phyloP scores from a whole-genome alignment of 306 rosid genomes.

The Medicago arabica region DNA sequence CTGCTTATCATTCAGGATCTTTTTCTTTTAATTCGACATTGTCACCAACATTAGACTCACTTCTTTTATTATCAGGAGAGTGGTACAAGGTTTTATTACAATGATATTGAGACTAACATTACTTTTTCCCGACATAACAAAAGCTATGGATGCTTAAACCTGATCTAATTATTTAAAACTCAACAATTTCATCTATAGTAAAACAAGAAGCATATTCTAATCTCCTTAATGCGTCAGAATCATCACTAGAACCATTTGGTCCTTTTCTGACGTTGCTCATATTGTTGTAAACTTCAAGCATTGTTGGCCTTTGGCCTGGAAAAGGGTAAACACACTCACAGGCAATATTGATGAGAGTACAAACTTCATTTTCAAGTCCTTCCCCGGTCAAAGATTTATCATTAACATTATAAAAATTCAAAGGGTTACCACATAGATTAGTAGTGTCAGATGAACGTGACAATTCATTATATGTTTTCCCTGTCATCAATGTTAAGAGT shows the following conservation, averaged over 20 bases:
- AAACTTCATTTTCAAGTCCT: constrained; percentile 42
- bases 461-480: constrained; percentile 20
- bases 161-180: neutral
- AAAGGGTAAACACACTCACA: constrained; percentile 43
- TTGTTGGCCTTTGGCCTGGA: constrained; percentile 43
- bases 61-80: too few relatives aligned
- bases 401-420: constrained; percentile 21
- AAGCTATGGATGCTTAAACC: neutral
- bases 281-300: constrained; percentile 46
- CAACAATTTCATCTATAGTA: neutral
- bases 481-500: constrained; percentile 44
- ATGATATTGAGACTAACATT: too few relatives aligned
- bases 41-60: too few relatives aligned
- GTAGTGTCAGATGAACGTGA: neutral
- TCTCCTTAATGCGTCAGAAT: neutral
- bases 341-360: constrained; percentile 36
- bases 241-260: neutral
- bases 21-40: too few relatives aligned
- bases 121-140: too few relatives aligned
- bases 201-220: neutral
- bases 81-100: too few relatives aligned
- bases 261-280: constrained; percentile 14
- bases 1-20: too few relatives aligned
- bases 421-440: neutral
- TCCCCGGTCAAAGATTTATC: constrained; percentile 29